A percentile compares a stretch with the other conserved stretches of the same genome.
phyloP scores from a whole-genome alignment of 1,284 basidiomycete species.

The Trichosporon coremiiforme region DNA sequence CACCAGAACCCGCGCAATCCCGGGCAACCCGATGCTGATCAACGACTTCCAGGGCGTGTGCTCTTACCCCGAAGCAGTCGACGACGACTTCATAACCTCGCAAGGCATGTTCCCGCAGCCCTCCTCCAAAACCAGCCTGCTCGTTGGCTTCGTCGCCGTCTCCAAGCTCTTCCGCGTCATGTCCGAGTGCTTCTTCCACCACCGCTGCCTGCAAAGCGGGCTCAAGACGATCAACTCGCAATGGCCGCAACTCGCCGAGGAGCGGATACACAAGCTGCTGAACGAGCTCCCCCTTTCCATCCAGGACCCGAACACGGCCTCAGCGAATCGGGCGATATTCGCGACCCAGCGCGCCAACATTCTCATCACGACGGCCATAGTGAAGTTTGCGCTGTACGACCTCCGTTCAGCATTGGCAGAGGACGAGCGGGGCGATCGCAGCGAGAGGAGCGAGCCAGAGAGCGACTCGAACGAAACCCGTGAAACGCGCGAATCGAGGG shows the following conservation, averaged over 20 bases:
- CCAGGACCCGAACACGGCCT: constrained; percentile 40
- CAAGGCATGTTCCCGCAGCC: constrained; percentile 56
- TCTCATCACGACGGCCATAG: constrained; percentile 52
- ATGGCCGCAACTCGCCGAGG: constrained; percentile 44
- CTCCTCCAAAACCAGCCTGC: constrained; percentile 42
- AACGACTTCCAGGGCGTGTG: constrained; percentile 56
- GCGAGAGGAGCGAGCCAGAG: no score
- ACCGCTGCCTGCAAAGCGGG: constrained; percentile 43
- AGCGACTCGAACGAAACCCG: no score
- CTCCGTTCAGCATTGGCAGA: constrained; percentile 45
- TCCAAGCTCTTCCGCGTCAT: constrained; percentile 52
- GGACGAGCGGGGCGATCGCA: constrained; percentile 29
- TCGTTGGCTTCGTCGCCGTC: constrained; percentile 53
- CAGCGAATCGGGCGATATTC: constrained; percentile 44
- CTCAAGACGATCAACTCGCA: constrained; percentile 31
- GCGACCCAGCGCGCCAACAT: constrained; percentile 54
- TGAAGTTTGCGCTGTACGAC: constrained; percentile 55
- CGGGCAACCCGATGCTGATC: constrained; percentile 54
- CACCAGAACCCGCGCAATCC: constrained; percentile 51
- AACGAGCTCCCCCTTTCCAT: constrained; percentile 43
- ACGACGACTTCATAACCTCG: constrained; percentile 56
- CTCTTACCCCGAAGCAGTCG: constrained; percentile 50
- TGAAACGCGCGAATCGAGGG: constrained; percentile 35
- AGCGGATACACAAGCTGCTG: constrained; percentile 44
- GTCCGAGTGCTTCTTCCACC: constrained; percentile 54